These are phyloP conservation scores for Fraxinus angustifolia DNA, from an alignment of 305 asterid genomes.

Conservation along the genomic window DNA sequence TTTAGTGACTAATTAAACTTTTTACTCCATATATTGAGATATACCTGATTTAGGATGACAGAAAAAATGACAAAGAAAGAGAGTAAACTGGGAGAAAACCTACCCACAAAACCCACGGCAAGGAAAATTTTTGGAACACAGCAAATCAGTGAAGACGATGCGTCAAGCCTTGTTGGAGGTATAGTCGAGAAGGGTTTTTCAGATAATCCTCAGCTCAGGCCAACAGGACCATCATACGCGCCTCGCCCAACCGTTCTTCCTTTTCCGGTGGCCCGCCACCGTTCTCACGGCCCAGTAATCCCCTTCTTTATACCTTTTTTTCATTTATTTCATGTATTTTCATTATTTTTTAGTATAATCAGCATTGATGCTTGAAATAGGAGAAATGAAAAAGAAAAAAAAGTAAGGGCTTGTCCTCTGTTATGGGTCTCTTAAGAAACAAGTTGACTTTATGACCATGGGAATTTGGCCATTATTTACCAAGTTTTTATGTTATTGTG, in stretches of 20 bases:
- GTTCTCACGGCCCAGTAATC: constrained; percentile 55
- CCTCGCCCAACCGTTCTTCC: constrained; percentile 82
- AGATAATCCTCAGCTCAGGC: constrained; percentile 24
- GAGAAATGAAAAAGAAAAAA: neutral
- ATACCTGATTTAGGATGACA: neutral
- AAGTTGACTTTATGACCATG: neutral
- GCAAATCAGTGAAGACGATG: constrained; percentile 41
- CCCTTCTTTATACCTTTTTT: neutral
- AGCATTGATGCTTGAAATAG: neutral
- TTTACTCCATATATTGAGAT: neutral
- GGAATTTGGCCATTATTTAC: neutral
- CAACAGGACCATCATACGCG: constrained; percentile 32
- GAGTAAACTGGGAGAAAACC: neutral
- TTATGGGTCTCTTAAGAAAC: neutral
- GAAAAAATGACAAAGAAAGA: neutral
- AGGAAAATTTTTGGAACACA: constrained; percentile 5
- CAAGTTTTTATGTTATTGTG: neutral
- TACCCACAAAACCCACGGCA: neutral
- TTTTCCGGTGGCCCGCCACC: constrained; percentile 69
- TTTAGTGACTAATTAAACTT: no score
- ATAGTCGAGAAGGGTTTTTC: constrained; percentile 89
- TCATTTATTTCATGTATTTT: neutral
- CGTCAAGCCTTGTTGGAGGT: constrained; percentile 63
- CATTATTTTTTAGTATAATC: neutral
- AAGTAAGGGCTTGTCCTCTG: neutral